Evolutionary conservation across 2,329 filamentous ascomycete species (phyloP).

Genomic region (Aureobasidium lini): DNA sequence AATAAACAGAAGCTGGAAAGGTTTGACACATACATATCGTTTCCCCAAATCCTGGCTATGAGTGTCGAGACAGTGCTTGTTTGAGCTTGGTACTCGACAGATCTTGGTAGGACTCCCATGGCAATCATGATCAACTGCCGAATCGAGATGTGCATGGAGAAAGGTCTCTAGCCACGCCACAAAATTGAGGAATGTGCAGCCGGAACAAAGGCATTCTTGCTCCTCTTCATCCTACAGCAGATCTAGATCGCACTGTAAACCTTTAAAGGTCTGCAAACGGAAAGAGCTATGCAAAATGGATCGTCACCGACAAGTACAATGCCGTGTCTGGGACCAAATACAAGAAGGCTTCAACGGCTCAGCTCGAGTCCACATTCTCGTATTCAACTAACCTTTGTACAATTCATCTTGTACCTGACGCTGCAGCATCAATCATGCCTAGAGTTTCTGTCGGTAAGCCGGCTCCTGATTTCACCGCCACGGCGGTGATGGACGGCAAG

Average conservation of each 20-base stretch:
- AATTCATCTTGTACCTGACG: not conserved
- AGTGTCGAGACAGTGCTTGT: too few relatives aligned
- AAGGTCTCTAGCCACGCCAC: not conserved
- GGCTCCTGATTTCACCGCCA: conserved; percentile 24
- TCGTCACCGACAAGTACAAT: not conserved
- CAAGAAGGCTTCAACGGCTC: not conserved
- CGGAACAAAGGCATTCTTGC: conserved; percentile 7
- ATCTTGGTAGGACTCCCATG: not conserved
- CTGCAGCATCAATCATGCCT: not conserved
- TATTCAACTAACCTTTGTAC: not conserved
- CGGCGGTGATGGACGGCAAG: conserved; percentile 25
- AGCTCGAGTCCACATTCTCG: not conserved
- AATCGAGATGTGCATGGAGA: not conserved
- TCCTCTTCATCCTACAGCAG: not conserved
- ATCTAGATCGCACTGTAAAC: not conserved
- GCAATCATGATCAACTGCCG: too few relatives aligned
- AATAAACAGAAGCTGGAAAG: too few relatives aligned
- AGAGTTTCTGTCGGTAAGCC: conserved; percentile 20
- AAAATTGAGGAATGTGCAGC: conserved; percentile 1
- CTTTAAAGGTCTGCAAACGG: not conserved
- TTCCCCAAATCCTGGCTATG: too few relatives aligned
- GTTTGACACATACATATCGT: too few relatives aligned
- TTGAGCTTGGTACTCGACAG: too few relatives aligned
- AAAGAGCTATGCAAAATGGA: not conserved
- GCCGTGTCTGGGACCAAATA: not conserved